Conservation (phyloP, 2,329 filamentous ascomycete genomes). For the Mycogone perniciosa region DNA sequence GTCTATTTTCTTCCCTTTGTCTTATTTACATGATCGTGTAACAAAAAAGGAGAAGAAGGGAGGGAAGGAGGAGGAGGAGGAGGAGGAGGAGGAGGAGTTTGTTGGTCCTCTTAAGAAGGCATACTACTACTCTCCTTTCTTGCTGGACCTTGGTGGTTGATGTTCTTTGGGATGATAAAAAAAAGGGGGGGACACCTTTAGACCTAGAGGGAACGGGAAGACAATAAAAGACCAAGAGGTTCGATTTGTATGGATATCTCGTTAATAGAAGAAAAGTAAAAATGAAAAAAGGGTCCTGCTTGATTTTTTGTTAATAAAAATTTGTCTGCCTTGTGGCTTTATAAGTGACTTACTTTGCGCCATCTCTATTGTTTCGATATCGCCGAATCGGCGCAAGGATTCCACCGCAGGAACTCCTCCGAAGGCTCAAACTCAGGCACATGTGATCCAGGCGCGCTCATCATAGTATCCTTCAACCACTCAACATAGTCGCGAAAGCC, state of each 20-base stretch:
- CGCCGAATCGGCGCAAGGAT: constrained; percentile 15
- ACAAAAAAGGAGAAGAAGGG: not conserved
- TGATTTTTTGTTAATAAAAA: too few species aligned
- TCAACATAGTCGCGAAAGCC: constrained; percentile 37
- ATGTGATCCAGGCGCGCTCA: constrained; percentile 18
- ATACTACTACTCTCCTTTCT: not conserved
- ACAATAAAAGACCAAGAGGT: not conserved
- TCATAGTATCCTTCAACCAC: constrained; percentile 36
- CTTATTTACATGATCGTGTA: constrained; percentile 7
- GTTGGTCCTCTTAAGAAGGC: not conserved
- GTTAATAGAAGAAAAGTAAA: not conserved
- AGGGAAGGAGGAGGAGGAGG: not conserved
- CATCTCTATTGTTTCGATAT: not conserved
- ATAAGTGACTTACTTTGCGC: too few species aligned
- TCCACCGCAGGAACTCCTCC: constrained; percentile 8
- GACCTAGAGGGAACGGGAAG: constrained; percentile 5
- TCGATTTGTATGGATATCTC: constrained; percentile 4
- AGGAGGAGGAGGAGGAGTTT: not conserved
- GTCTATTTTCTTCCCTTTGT: not conserved
- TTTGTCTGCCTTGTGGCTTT: too few species aligned
- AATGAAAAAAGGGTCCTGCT: too few species aligned
- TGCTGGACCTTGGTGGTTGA: not conserved
- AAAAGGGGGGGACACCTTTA: constrained; percentile 6
- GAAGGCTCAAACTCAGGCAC: constrained; percentile 17
- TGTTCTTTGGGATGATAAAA: not conserved